A percentile compares a stretch with the other conserved stretches of the same genome.
phyloP scores from a whole-genome alignment of 768 basidiomycete species.

The Hygrocybe coccinea region DNA sequence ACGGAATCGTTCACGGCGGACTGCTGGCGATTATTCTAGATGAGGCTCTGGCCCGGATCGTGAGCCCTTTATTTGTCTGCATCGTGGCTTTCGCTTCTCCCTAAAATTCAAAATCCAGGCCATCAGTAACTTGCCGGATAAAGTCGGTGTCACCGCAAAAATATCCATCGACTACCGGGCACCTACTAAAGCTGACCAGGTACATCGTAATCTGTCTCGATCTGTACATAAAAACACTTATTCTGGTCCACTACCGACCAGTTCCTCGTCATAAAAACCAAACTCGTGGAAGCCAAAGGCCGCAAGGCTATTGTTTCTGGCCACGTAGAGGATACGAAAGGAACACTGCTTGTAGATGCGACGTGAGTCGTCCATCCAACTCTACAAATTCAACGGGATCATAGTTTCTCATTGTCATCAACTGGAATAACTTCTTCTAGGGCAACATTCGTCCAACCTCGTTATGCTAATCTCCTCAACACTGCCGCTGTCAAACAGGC shows the following conservation, averaged over 20 bases:
- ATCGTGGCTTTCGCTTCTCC: neutral
- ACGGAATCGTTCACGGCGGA: constrained; percentile 93
- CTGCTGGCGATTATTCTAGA: constrained; percentile 86
- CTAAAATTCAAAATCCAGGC: constrained; percentile 47
- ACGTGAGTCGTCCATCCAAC: too few species aligned
- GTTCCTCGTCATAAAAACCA: constrained; percentile 80
- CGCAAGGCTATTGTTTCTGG: constrained; percentile 73
- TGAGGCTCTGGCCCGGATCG: constrained; percentile 76
- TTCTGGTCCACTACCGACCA: constrained; percentile 27
- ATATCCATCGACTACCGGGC: constrained; percentile 77
- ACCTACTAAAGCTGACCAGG: constrained; percentile 87
- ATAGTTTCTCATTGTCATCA: too few species aligned
- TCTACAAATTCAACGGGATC: too few species aligned
- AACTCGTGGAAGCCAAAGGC: constrained; percentile 61
- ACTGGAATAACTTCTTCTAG: constrained; percentile 32
- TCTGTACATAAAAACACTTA: neutral
- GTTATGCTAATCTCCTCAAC: constrained; percentile 75
- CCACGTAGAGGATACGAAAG: constrained; percentile 73
- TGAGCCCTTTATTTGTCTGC: constrained; percentile 24
- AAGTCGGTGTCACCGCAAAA: constrained; percentile 89
- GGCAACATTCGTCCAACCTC: constrained; percentile 83
- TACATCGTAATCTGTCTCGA: constrained; percentile 20
- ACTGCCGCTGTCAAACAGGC: constrained; percentile 53
- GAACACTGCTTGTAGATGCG: constrained; percentile 77
- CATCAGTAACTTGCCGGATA: constrained; percentile 76